Evolutionary conservation across 306 rosid species (phyloP), one percentile per base, ranked within the genome.

Genomic region (Trifolium subterraneum): DNA sequence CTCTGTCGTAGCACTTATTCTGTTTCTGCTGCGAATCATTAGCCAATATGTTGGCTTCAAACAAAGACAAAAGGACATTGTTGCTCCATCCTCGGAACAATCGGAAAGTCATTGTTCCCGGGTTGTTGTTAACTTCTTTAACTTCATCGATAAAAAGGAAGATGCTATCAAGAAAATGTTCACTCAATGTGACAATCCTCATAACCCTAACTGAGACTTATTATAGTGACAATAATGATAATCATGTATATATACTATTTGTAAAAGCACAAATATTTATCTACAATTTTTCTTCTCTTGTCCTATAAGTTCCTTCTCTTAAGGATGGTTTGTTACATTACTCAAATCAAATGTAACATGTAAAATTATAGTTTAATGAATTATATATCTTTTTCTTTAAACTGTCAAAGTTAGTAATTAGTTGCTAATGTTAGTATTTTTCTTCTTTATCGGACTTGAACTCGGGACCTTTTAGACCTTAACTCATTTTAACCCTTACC

Each of bases 131-230:
- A 90, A 79, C 86, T 91, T 91, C 63, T 64, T 91, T 55, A 80
- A 88, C 68, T 94, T 94, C 70, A 72, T 94, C 60, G 98, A 91
- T 78, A 61, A 88, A 85, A 94, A 86, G 87, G 97, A 91, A 88
- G 98, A 94, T 79, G 92, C 95, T 45, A 84, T 90, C 64, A 91
- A 91, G 91, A 87, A 82, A 75, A 85, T 88, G 70, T 94, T 88
- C 62, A 59, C 87, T 65, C 87, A 70, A 22, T 15, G 44, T 60
- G 87, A 83, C 61, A 81, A 56, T 66, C 81, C 10, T 63, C 89
- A 71, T 80, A 76, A 73, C 84, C 74, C 79, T 84, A 76, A 77
- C 68, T 56, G 38, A 75, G 79, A 68, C 2, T 56, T 56, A 36
- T 80, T 31, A 45, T 60, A 79, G 68, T 56, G 5, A 55, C 52